These are phyloP conservation scores for Collybiopsis luxurians DNA, from an alignment of 768 basidiomycete genomes.

Conservation along the genomic window DNA sequence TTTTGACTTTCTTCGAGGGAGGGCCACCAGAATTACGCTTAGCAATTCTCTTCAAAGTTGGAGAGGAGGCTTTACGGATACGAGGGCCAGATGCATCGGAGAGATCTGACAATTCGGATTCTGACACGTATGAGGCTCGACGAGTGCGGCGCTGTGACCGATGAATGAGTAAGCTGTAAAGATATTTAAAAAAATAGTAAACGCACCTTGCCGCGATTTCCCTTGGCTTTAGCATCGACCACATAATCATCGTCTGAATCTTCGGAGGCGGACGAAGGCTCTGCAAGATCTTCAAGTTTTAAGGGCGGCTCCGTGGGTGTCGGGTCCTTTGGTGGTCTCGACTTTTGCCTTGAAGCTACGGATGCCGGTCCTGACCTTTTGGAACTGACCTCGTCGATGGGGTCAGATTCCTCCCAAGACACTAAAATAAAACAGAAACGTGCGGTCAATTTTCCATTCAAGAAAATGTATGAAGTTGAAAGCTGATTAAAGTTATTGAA, in stretches of 20 bases:
- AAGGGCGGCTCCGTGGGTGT: slow-evolving; percentile 16
- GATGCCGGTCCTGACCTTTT: slow-evolving; percentile 18
- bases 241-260: slow-evolving; percentile 9
- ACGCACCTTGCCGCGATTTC: slow-evolving; percentile 5
- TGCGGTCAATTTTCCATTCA: slow-evolving; percentile 20
- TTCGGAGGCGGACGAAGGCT: slow-evolving; percentile 8
- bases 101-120: slow-evolving; percentile 30
- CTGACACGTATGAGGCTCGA: slow-evolving; percentile 33
- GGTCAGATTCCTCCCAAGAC: slow-evolving; percentile 70
- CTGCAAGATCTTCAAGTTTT: slow-evolving; percentile 12
- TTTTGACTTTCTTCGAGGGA: slow-evolving; percentile 47
- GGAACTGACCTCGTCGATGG: slow-evolving; percentile 40
- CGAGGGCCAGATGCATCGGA: slow-evolving; percentile 23
- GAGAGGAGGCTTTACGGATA: slow-evolving; percentile 25
- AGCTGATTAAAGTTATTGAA: not conserved
- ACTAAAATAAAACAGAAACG: slow-evolving; percentile 40
- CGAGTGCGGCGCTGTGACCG: slow-evolving; percentile 40
- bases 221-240: slow-evolving; percentile 3
- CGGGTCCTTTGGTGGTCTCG: slow-evolving; percentile 21
- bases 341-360: slow-evolving; percentile 25
- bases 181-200: not conserved
- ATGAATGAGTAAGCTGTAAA: not conserved
- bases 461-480: slow-evolving; percentile 15
- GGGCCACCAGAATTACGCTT: slow-evolving; percentile 32
- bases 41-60: slow-evolving; percentile 54